Evolutionary conservation across 2,329 filamentous ascomycete species (phyloP), one percentile per base, ranked within the genome.

Genomic region (Coniochaeta sp.): DNA sequence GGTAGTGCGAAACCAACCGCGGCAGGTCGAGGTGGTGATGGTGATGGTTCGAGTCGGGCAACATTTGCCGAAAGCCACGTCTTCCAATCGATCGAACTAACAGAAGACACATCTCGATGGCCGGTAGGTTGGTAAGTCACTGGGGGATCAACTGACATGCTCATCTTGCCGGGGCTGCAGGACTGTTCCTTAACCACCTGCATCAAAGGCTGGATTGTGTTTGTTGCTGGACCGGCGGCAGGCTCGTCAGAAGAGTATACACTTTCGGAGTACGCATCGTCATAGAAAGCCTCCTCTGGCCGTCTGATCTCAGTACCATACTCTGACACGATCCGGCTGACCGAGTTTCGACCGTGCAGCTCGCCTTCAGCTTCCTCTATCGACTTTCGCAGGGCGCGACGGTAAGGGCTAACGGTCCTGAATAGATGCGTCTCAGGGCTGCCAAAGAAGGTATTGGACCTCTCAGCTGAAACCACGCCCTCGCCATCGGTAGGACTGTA

Each of bases 331-430:
- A 57, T 34, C n/a, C 31, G 54, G 28, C 38, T 7, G 57, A 60
- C 54, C 58, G 60, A 12, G 68, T 65, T 61, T 69, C 61, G 19
- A 64, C 47, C 24, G 26, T 62, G 65, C 54, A 57, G 22, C 1
- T 57, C 54, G 5, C 26, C 31, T 22, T 57, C 54, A 6, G 54
- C 31, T 8, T 71, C 67, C 60, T 73, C 71, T 65, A 82, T 82
- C 1, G 71, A 79, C 57, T 77, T 75, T 52, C 74, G 77, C 34
- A 86, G 66, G 2, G 78, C 79, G 28, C 78, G 78, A 3, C 83
- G 78, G 64, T 81, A 87, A 0, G 83, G 82, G 59, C 82, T 86
- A 28, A 76, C 72, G 0, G 81, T 80, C 31, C 81, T 76, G 62
- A 85, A 83, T 0, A 84, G 70, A 62, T 82, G 78, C 17, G 76